Evolutionary conservation across 306 rosid genomes (phyloP), one percentile per base, ranked within the genome.

Genomic region (Canavalia gladiata): DNA sequence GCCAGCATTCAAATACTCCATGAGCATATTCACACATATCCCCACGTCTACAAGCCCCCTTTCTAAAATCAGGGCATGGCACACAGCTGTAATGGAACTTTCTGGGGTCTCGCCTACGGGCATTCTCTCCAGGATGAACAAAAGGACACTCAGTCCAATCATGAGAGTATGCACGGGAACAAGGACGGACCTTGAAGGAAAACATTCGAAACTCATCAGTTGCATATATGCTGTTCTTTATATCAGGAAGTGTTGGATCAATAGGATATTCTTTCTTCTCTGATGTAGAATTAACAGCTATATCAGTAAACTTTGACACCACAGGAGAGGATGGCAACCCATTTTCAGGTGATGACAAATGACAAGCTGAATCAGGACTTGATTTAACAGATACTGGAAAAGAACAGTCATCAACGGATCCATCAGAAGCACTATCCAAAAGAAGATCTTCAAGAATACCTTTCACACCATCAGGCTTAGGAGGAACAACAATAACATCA

Each of bases 71-170:
- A 73, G 98, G 98, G 82, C 98, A 94, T 18, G 98, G 98, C 34
- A 94, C 97, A 57, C 98, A 94, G 82, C 98, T 94, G 80, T 94
- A 94, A 54, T 94, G 97, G 84, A 86, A 94, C 86, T 94, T 94
- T 46, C 98, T 84, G 9, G 98, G 98, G 78, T 94, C 98, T 73
- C 98, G 84, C 86, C 98, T 83, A 1, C 96, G 94, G 56, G 98
- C 98, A 84, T 94, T 94, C 89, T 94, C 98, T 51, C 98, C 98
- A 0, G 98, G 98, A 68, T 94, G 98, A 73, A 94, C 98, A 69
- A 94, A 94, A 35, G 98, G 98, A 81, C 98, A 94, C 73, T 94
- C 98, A 0, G 98, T 94, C 98, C 98, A 94, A 71, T 94, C 98
- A 78, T 94, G 98, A 8, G 98, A 94, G 77, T 94, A 94, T 12